Base-by-base conservation (phyloP, 140 eudicot species). In the Anethum foeniculum region DNA sequence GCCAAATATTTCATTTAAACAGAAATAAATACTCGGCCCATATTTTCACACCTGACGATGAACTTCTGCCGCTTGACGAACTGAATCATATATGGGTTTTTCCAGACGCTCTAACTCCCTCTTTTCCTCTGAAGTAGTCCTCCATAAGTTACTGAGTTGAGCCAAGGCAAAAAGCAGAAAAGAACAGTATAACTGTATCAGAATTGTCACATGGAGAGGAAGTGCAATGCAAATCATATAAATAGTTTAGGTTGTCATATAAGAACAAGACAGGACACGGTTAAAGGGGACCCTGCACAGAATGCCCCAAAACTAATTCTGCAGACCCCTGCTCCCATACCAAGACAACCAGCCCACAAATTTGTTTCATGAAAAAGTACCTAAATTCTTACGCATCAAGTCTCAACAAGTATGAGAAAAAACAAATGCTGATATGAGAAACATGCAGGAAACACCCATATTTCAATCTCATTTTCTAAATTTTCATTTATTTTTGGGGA, bases 41-140 rank as follows among this genome's bases (percentile, higher is more conserved):
- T 21, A 71, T 46, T 10, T 67, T 46, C 67, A 74, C 62, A 95
- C 99, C 99, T 95, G 99, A 11, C 99, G 96, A 84, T 95, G 99
- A 83, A 95, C 99, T 89, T 95, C 99, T 43, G 99, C 99, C 69
- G 99, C 99, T 83, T 88, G 96, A 64, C 99, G 96, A 83, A 95
- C 86, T 9, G 99, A 92, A 79, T 95, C 91, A 83, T 92, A 92
- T 79, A 87, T 87, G 68, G 99, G 99, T 83, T 95, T 95, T 80
- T 95, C 96, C 74, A 95, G 88, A 82, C 99, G 95, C 82, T 95
- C 99, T 74, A 95, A 81, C 83, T 91, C 99, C 82, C 99, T 92
- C 92, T 95, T 95, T 71, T 95, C 99, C 89, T 90, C 97, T 60
- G 99, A 95, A 76, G 99, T 95, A 56, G 93, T 88, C 91, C 99